Evolutionary conservation across 768 basidiomycete species (phyloP), one percentile per base, ranked within the genome.

Genomic region (Russula brevipes): DNA sequence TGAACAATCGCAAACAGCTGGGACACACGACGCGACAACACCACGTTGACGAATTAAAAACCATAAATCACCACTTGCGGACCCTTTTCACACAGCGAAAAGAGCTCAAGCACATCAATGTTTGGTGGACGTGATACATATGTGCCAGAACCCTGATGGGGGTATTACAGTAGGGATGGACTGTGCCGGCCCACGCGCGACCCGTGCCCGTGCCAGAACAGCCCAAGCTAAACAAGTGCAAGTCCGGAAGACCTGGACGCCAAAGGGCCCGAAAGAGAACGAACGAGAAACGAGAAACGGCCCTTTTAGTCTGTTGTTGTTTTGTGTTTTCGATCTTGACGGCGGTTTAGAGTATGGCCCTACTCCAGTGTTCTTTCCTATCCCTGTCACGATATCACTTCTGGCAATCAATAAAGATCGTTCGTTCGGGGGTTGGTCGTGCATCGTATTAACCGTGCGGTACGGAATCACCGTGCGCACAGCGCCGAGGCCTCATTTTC

Each of bases 71-170:
- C 44, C 24, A 1, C 24, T 24, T 30, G 8, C 55, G 55, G 55
- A 57, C 35, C 59, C 42, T 59, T 24, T 52, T 52, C 57, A 59
- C 39, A 51, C 59, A 36, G 59, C 59, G 52, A 60, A 60, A 60
- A 60, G 59, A 60, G 35, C 59, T 60, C 59, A 59, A 39, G 30
- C 47, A 49, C 59, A 59, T 57, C 44, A 45, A 24, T n/a, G 14
- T 9, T 31, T 54, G 16, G 38, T 55, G 30, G n/a, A n/a, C 17
- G 14, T 19, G 36, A 5, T 11, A 35, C 35, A 41, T 45, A 42
- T n/a, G 33, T 44, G 30, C 38, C 36, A 30, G 52, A 54, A 54
- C 38, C 19, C 14, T 53, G 53, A 24, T 54, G 24, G 42, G 35
- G 31, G 24, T 24, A 24, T 24, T 24, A 24, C 24, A 14, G 16